Evolutionary conservation across 2,329 filamentous ascomycete species (phyloP), one percentile per base, ranked within the genome.

Genomic region (Pseudogymnoascus sp.): DNA sequence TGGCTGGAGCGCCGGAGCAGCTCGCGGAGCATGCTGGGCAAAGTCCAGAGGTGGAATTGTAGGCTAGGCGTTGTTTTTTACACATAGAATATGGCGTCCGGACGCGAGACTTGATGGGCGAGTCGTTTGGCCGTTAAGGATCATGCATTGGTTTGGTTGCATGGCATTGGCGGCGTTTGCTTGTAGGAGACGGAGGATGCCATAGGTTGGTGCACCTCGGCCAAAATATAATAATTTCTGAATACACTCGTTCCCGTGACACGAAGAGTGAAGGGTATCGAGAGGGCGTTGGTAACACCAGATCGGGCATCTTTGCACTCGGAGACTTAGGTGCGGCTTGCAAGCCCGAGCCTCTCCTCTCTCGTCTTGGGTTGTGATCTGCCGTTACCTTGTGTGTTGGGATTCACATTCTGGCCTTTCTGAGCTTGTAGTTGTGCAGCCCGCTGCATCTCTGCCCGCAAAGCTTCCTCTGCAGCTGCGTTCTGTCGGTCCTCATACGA

Each of bases 401-500:
- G 65, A 63, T 69, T 64, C 12, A 60, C 62, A 28, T 65, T 65
- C 38, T 65, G 64, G 11, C 61, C 63, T 15, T 62, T 39, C 60
- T 66, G 63, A 41, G 64, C 59, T 39, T 68, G 67, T 25, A 66
- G 66, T 60, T 68, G 64, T 60, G 64, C 47, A 39, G 58, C 58
- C 4, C 62, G 59, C 59, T 62, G 64, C 38, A 66, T 65, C 62
- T 68, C 61, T 12, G 65, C 61, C 28, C 64, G 63, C 22, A 62
- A 35, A 0, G 64, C 60, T 6, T 64, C 66, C 65, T 72, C 69
- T 14, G 72, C 70, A 33, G 74, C 75, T 63, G 78, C 73, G 22
- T 75, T 76, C 63, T 84, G 81, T 28, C 80, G 79, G 71, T 87
- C 85, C 69, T 90, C 87, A 74, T 89, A 90, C 60, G 81, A 77